Evolutionary conservation across 306 rosid genomes (phyloP), one percentile per base, ranked within the genome.

Genomic region (Trichosanthes truncata): DNA sequence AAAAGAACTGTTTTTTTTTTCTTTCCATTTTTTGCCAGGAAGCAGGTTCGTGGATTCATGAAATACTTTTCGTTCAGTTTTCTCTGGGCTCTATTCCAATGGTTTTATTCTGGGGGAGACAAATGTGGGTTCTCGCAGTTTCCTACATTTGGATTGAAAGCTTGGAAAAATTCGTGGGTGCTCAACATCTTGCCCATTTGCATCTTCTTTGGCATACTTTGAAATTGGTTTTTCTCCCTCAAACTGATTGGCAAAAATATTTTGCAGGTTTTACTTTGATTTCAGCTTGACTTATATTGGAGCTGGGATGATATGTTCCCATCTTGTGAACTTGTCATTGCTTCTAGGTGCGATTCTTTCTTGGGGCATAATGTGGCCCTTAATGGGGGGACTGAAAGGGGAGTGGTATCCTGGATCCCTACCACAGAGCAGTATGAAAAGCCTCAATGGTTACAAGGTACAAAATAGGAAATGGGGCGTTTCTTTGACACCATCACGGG

Each of bases 301-400:
- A 85, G 99, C 99, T 5, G 99, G 99, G 82, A 96, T 96, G 99
- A 96, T 96, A 49, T 96, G 99, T 76, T 90, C 99, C 60, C 97
- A 93, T 84, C 91, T 96, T 21, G 99, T 96, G 68, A 96, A 96
- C 85, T 84, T 96, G 72, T 93, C 99, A 0, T 79, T 96, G 89
- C 97, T 93, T 84, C 85, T 96, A 29, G 99, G 99, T 45, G 98
- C 98, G 33, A 86, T 93, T 77, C 77, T 96, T 86, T 96, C 99
- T 29, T 96, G 97, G 97, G 99, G 99, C 72, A 79, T 93, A 74
- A 96, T 96, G 99, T 96, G 99, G 99, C 99, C 99, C 0, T 81
- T 93, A 80, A 93, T 96, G 79, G 82, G 31, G 67, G 91, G 89
- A 45, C 91, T 87, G 56, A 93, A 96, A 86, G 99, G 99, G 68